Evolutionary conservation across 202 grass and related monocot genomes (phyloP).

Genomic region (Setaria italica): DNA sequence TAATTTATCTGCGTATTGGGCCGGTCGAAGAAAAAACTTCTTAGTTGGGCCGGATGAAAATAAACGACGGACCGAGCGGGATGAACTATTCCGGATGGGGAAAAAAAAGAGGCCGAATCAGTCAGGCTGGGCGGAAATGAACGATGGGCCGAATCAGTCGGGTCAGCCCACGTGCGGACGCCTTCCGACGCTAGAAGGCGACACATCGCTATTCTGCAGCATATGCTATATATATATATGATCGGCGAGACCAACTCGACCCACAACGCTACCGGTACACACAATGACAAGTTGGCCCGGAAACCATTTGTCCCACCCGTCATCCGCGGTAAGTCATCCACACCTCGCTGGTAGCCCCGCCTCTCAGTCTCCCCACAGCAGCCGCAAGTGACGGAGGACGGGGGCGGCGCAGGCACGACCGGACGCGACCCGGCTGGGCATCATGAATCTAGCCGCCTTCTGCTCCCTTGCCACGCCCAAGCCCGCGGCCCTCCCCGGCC

Average conservation of each 20-base stretch:
- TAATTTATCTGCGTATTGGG: too few species aligned
- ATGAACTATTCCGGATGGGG: too few species aligned
- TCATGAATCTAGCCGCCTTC: conserved; percentile 61
- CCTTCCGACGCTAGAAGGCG: too few species aligned
- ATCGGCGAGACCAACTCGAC: not conserved
- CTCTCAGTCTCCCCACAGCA: not conserved
- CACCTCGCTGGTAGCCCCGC: not conserved
- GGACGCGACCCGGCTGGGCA: not conserved
- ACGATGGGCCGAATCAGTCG: too few species aligned
- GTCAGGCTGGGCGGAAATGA: too few species aligned
- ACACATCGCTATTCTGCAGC: too few species aligned
- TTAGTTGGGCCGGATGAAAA: too few species aligned
- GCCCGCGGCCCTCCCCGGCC: not conserved
- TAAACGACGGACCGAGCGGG: too few species aligned
- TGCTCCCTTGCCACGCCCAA: conserved; percentile 6
- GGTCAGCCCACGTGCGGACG: too few species aligned
- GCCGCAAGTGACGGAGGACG: not conserved
- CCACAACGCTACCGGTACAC: not conserved
- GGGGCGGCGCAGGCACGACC: conserved; percentile 21
- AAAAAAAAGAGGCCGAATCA: too few species aligned
- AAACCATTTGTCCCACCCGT: not conserved
- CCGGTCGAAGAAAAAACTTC: too few species aligned
- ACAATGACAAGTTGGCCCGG: not conserved
- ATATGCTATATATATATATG: too few species aligned
- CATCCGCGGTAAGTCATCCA: not conserved